Conservation (phyloP, 768 basidiomycete genomes). For the Russula sp. region DNA sequence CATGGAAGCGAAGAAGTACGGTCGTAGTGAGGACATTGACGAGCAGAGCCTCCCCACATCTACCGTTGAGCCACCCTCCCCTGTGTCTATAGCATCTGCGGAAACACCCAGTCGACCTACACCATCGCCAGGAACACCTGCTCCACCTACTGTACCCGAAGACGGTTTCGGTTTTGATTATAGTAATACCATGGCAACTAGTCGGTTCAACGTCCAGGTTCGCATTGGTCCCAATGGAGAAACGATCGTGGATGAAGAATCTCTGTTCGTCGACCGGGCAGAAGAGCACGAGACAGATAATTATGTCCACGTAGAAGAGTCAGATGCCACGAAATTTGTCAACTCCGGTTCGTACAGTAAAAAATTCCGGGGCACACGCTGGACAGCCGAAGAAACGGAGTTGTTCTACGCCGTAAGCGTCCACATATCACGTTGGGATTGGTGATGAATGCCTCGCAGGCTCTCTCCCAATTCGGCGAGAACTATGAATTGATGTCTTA, state of each 20-base stretch:
- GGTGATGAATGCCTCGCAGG: constrained; percentile 39
- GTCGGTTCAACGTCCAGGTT: constrained; percentile 77
- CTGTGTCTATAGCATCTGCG: not conserved
- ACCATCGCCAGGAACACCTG: constrained; percentile 5
- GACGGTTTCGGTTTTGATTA: constrained; percentile 61
- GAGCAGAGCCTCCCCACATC: constrained; percentile 23
- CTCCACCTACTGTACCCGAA: constrained; percentile 35
- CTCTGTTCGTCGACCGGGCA: constrained; percentile 68
- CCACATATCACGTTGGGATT: not conserved
- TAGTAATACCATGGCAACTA: constrained; percentile 51
- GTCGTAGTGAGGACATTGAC: constrained; percentile 44
- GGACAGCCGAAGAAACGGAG: constrained; percentile 88
- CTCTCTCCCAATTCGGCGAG: constrained; percentile 83
- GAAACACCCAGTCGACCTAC: not conserved
- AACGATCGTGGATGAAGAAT: constrained; percentile 80
- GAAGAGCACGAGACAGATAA: constrained; percentile 60
- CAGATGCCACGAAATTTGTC: constrained; percentile 76
- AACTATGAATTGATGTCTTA: constrained; percentile 90
- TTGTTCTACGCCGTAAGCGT: constrained; percentile 72
- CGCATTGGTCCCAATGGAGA: constrained; percentile 84
- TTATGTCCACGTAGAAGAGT: constrained; percentile 76
- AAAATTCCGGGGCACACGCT: constrained; percentile 73
- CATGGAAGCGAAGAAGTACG: constrained; percentile 74
- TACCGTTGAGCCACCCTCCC: not conserved
- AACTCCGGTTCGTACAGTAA: constrained; percentile 79